Conservation (phyloP, 768 basidiomycete species). For the Pleurotus cornucopiae region DNA sequence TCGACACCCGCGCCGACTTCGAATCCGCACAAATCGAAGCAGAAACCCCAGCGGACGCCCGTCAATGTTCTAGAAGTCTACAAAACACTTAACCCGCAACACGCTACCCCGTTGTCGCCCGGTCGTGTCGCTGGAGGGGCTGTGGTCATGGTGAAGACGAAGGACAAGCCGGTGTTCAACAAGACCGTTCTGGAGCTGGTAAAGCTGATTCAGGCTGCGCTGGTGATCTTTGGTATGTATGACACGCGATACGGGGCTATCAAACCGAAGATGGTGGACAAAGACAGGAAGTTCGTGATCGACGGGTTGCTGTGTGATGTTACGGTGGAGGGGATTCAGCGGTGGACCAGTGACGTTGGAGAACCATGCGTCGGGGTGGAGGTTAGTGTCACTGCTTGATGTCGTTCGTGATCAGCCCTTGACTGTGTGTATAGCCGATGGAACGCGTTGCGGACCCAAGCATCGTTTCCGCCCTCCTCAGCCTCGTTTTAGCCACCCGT, state of each 20-base stretch:
- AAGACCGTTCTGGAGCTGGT: constrained; percentile 73
- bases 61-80: constrained; percentile 4
- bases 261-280: neutral
- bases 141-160: constrained; percentile 20
- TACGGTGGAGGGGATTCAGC: constrained; percentile 66
- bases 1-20: constrained; percentile 17
- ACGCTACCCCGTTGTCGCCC: constrained; percentile 12
- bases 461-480: constrained; percentile 66
- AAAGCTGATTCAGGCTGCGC: constrained; percentile 66
- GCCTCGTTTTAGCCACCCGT: constrained; percentile 60
- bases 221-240: constrained; percentile 69
- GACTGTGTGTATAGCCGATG: constrained; percentile 42
- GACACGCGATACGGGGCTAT: neutral
- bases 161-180: constrained; percentile 45
- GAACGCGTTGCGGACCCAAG: constrained; percentile 73
- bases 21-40: neutral
- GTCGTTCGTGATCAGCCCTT: constrained; percentile 2
- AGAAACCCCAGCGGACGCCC: neutral
- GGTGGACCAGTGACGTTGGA: constrained; percentile 66
- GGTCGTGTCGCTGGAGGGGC: constrained; percentile 10
- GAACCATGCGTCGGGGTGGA: constrained; percentile 59
- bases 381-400: constrained; percentile 27
- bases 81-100: constrained; percentile 5
- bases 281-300: constrained; percentile 13
- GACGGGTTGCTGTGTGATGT: constrained; percentile 78